These are phyloP conservation scores for Aspergillus conjunctus DNA, from an alignment of 495 filamentous ascomycete genomes.

Conservation along the genomic window DNA sequence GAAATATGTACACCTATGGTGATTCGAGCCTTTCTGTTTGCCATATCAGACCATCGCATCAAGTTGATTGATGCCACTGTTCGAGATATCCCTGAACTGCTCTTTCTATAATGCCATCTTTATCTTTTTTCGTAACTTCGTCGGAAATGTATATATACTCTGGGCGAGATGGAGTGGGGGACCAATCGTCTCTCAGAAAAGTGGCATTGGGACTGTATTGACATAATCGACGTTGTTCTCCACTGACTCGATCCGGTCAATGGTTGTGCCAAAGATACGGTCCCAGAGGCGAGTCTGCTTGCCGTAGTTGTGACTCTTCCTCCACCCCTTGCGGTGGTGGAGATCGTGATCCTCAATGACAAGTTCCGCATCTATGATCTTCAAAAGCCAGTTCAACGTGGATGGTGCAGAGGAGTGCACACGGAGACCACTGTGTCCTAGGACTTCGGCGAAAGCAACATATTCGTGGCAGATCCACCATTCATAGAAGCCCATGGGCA, in stretches of 20 bases:
- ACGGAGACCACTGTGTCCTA: slow-evolving; percentile 43
- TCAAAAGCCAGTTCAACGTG: slow-evolving; percentile 41
- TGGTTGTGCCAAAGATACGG: slow-evolving; percentile 43
- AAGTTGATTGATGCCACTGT: background rate
- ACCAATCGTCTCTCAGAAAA: slow-evolving; percentile 27
- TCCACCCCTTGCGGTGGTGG: slow-evolving; percentile 48
- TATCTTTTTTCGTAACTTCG: background rate
- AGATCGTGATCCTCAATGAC: slow-evolving; percentile 49
- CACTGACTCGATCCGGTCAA: slow-evolving; percentile 39
- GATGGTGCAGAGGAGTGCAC: slow-evolving; percentile 39
- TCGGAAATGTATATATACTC: background rate
- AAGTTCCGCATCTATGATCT: slow-evolving; percentile 39
- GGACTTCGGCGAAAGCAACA: slow-evolving; percentile 43
- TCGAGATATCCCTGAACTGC: background rate
- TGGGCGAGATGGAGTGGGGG: slow-evolving; percentile 57
- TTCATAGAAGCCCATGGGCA: slow-evolving; percentile 48
- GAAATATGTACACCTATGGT: background rate
- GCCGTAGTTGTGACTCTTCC: slow-evolving; percentile 49
- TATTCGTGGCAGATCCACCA: slow-evolving; percentile 50
- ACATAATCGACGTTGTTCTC: slow-evolving; percentile 42
- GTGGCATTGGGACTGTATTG: slow-evolving; percentile 29
- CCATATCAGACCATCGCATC: background rate
- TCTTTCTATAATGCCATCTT: background rate
- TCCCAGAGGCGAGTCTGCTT: slow-evolving; percentile 50
- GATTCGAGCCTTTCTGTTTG: background rate